Evolutionary conservation across 176 grass and related monocot species (phyloP), one percentile per base, ranked within the genome.

Genomic region (Eleusine indica): DNA sequence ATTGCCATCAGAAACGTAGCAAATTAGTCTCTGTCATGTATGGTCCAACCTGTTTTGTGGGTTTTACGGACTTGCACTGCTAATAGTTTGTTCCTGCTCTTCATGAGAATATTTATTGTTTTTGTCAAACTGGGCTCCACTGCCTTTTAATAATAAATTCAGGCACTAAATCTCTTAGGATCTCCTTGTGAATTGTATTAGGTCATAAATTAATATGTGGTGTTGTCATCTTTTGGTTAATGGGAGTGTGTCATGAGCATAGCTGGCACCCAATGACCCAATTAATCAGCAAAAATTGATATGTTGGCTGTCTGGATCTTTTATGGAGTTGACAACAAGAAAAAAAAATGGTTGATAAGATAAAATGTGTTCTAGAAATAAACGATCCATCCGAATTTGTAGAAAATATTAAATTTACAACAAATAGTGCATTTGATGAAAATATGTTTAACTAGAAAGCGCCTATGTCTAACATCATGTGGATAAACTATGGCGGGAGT

Each of bases 161-260:
- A 64, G 17, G 54, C n/a, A 32, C 52, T 69, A 74, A 5, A 74
- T 66, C 21, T 71, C 62, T n/a, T 54, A 48, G 54, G 17, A 74
- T 67, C 37, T 18, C 40, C 14, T 3, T 28, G 40, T 63, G 65
- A 77, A 44, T 61, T 29, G 60, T 68, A 49, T 48, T 51, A 21
- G n/a, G 38, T 78, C 41, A 53, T 72, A 66, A 35, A 43, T 78
- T 66, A 72, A 64, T 68, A 66, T 44, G 32, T 78, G 66, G 65
- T 18, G 43, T n/a, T 66, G 44, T 54, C 61, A 22, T 72, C 46
- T 86, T 75, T 86, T 68, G 48, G 49, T 25, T 75, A 69, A 38
- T 44, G 79, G 16, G 57, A 25, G 60, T 56, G 22, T 83, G 56
- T 65, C 57, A 56, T 72, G 5, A 25, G 29, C 39, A 64, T 72